Conservation (phyloP, 495 filamentous ascomycete species). For the Echria macrotheca region DNA sequence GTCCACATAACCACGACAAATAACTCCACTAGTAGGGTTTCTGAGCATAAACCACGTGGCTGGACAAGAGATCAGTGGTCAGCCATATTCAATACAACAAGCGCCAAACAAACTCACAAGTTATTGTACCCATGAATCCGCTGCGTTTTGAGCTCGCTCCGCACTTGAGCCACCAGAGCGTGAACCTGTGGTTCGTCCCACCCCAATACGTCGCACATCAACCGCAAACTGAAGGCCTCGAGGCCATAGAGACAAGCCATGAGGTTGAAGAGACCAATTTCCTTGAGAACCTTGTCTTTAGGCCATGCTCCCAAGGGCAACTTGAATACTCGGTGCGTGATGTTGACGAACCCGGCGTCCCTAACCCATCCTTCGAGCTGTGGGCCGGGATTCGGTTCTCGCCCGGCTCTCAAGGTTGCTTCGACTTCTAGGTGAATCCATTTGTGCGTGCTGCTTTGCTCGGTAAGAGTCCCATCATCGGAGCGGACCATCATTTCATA, state of each 20-base stretch:
- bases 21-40: too few species aligned
- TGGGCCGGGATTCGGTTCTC: conserved; percentile 21
- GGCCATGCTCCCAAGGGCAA: conserved; percentile 56
- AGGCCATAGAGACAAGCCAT: conserved; percentile 36
- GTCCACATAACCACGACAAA: too few species aligned
- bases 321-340: conserved; percentile 43
- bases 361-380: conserved; percentile 37
- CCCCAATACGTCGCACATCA: conserved; percentile 49
- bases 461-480: conserved; percentile 45
- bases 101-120: conserved; percentile 12
- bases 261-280: conserved; percentile 39
- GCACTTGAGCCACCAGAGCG: conserved; percentile 49
- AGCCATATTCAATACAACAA: too few species aligned
- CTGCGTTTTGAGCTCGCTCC: conserved; percentile 47
- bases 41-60: too few species aligned
- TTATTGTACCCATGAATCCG: conserved; percentile 37
- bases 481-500: conserved; percentile 45
- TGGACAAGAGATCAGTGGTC: too few species aligned
- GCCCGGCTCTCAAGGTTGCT: conserved; percentile 25
- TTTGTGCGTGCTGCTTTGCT: conserved; percentile 16
- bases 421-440: conserved; percentile 35
- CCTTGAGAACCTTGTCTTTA: conserved; percentile 43
- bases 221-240: conserved; percentile 34
- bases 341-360: conserved; percentile 50
- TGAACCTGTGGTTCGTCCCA: conserved; percentile 50